A percentile compares a stretch with the other conserved stretches of the same genome.
These are phyloP conservation scores for Fusarium guadeloupense DNA, from an alignment of 2,329 filamentous ascomycete species.

Conservation along the genomic window DNA sequence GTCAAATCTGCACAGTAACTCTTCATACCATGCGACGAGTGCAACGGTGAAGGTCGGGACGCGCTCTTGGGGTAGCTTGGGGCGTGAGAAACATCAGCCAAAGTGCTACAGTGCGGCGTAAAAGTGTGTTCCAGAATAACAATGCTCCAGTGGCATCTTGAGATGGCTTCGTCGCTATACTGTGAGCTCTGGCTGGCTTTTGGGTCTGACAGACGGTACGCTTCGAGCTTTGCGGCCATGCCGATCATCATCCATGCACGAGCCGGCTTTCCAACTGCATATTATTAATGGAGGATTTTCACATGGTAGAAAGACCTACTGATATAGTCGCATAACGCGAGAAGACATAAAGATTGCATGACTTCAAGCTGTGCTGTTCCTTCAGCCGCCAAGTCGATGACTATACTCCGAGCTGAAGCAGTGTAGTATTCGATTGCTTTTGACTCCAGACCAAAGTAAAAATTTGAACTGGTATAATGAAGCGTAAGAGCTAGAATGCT, in stretches of 20 bases:
- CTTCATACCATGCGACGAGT: conserved; percentile 11
- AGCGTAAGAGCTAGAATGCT: conserved; percentile 26
- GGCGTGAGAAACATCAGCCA: background rate
- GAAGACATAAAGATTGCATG: conserved; percentile 31
- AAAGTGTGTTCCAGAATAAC: conserved; percentile 26
- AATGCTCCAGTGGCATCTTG: conserved; percentile 37
- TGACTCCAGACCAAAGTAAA: conserved; percentile 25
- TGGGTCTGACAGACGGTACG: conserved; percentile 12
- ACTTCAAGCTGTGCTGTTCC: conserved; percentile 21
- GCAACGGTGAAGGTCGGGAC: conserved; percentile 6
- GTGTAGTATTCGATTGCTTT: conserved; percentile 39
- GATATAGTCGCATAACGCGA: conserved; percentile 35
- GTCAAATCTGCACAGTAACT: conserved; percentile 36
- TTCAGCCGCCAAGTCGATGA: conserved; percentile 28
- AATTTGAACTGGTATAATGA: conserved; percentile 14
- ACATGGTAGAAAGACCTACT: background rate
- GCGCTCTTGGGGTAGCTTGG: conserved; percentile 29
- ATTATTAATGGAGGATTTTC: accelerated
- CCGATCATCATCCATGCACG: conserved; percentile 42
- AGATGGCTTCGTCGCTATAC: conserved; percentile 1
- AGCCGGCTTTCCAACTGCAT: conserved; percentile 19
- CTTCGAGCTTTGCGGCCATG: conserved; percentile 30
- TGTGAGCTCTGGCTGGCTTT: background rate
- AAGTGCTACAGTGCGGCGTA: conserved; percentile 8
- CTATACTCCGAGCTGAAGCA: conserved; percentile 24